Base-by-base conservation (phyloP, 495 filamentous ascomycete species). In the Lepraria neglecta region DNA sequence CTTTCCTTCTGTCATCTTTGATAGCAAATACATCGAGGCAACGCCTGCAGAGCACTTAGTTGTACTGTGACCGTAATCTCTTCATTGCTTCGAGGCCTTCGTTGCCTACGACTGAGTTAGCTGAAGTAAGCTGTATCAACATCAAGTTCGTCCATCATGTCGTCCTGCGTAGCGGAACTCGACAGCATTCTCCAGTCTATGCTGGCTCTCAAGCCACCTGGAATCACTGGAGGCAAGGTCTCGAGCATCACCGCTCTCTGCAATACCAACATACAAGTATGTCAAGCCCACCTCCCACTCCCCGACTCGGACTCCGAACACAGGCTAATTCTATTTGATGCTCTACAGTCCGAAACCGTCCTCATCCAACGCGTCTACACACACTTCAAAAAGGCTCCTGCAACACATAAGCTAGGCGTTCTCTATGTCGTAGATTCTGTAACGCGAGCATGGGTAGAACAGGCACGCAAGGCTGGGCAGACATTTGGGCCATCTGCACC, bases 361-460 rank as follows among this genome's bases (percentile, higher is more conserved):
- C 85, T 97, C 67, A 88, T 97, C 69, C 90, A 95, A 70, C 97
- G 96, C 71, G 85, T 98, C 69, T 96, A 88, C 78, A 92, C 90
- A 43, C 91, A 96, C 69, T 95, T 97, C 86, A 96, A 95, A 75
- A 96, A 91, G 77, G 86, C 91, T 65, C 92, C 91, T 51, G 83
- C 83, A 69, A 92, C 91, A 71, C 92, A 97, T 83, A 98, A 98
- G 78, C 80, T 98, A 78, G 94, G 94, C 75, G 91, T 97, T 70
- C 86, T 98, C 78, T 98, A 98, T 86, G 91, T 97, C 78, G 90
- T 98, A 95, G 95, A 98, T 82, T 96, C 92, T 82, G 91, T 98
- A 86, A 91, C 91, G 73, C 89, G 94, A 76, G 90, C 92, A 77
- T 98, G 95, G 91, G 84, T 96, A 83, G 92, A 98, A 74, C 87